Evolutionary conservation across 1,284 basidiomycete genomes (phyloP).

Genomic region (Earliella scabrosa): DNA sequence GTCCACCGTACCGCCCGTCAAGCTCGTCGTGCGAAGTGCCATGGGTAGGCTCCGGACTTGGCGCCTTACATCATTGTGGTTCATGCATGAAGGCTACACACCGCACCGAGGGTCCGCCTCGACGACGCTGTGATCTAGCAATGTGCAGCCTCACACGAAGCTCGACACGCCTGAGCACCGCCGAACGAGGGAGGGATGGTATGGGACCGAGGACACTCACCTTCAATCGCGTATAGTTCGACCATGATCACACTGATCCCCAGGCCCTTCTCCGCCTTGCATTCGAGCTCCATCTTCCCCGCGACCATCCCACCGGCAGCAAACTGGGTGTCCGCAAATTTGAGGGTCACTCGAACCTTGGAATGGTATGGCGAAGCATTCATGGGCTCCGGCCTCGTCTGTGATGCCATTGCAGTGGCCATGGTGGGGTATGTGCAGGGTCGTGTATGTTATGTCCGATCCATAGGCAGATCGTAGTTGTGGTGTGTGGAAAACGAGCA

Average conservation of each 20-base stretch:
- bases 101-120: too few species aligned
- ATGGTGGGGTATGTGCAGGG: background rate
- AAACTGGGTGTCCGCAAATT: constrained; percentile 58
- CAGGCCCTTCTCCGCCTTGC: constrained; percentile 70
- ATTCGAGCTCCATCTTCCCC: constrained; percentile 80
- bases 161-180: too few species aligned
- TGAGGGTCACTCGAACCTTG: constrained; percentile 70
- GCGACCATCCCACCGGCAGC: constrained; percentile 66
- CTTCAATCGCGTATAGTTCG: constrained; percentile 75
- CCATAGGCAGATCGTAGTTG: constrained; percentile 3
- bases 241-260: constrained; percentile 76
- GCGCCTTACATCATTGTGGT: background rate
- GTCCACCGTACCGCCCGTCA: too few species aligned
- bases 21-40: too few species aligned
- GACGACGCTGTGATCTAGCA: too few species aligned
- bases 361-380: constrained; percentile 75
- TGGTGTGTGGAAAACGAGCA: background rate
- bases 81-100: background rate
- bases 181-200: too few species aligned
- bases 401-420: constrained; percentile 14
- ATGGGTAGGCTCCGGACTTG: background rate
- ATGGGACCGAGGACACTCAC: too few species aligned
- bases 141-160: too few species aligned
- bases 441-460: background rate
- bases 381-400: constrained; percentile 64